phyloP scores from a whole-genome alignment of 805 yeast genomes.

The Saturnispora zaruensis region DNA sequence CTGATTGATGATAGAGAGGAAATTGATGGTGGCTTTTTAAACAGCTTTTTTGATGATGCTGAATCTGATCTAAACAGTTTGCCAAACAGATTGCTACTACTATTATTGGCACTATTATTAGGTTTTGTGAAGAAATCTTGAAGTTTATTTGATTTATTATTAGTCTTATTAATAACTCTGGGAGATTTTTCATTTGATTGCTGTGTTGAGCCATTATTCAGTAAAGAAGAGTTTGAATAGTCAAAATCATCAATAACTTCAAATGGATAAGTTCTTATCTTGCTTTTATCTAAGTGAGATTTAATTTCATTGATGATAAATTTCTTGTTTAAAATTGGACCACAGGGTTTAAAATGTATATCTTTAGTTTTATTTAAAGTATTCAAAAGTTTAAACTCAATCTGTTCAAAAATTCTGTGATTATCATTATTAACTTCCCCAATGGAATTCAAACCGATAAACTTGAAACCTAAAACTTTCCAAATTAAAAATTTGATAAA shows the following conservation, averaged over 20 bases:
- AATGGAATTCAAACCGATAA: slow-evolving; percentile 9
- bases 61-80: background rate
- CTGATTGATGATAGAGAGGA: slow-evolving; percentile 9
- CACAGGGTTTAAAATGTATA: slow-evolving; percentile 20
- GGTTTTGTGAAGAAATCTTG: slow-evolving; percentile 5
- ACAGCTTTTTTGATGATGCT: background rate
- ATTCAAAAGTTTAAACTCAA: slow-evolving; percentile 28
- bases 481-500: slow-evolving; percentile 61
- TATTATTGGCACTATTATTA: background rate
- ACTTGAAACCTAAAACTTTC: slow-evolving; percentile 38
- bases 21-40: slow-evolving; percentile 5
- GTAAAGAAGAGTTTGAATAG: slow-evolving; percentile 28
- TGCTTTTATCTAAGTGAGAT: slow-evolving; percentile 23
- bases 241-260: slow-evolving; percentile 62
- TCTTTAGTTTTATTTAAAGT: slow-evolving; percentile 21
- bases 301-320: slow-evolving; percentile 29
- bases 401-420: slow-evolving; percentile 11
- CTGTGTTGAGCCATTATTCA: background rate
- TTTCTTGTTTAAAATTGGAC: slow-evolving; percentile 41
- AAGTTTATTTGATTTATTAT: background rate
- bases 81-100: background rate
- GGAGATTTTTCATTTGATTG: slow-evolving; percentile 10
- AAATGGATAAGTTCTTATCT: slow-evolving; percentile 47
- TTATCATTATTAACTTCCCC: slow-evolving; percentile 11
- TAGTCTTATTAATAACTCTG: background rate